Conservation (phyloP, 2,329 filamentous ascomycete genomes). For the Diaporthe longicolla region DNA sequence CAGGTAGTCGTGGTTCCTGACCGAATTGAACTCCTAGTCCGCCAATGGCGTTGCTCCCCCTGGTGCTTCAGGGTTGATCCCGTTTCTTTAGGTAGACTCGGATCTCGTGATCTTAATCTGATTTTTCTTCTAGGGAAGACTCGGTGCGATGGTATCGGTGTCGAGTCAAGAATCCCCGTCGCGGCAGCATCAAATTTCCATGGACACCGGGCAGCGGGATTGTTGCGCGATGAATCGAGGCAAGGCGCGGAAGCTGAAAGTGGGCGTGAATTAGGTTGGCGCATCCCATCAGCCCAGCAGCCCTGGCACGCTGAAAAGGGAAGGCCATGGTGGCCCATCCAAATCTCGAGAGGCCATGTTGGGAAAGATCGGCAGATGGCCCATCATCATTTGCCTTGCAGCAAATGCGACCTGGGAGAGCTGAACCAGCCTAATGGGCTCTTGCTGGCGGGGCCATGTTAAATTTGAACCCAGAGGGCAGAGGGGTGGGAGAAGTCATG, state of each 20-base stretch:
- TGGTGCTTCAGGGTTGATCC: slow-evolving; percentile 11
- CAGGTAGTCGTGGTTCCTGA: slow-evolving; percentile 19
- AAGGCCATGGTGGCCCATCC: slow-evolving; percentile 34
- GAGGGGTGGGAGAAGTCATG: slow-evolving; percentile 2
- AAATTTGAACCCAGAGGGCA: slow-evolving; percentile 6
- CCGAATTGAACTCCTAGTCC: background rate
- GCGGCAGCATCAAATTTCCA: slow-evolving; percentile 31
- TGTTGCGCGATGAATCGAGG: slow-evolving; percentile 16
- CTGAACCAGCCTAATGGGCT: slow-evolving; percentile 26
- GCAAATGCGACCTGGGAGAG: slow-evolving; percentile 10
- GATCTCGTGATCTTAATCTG: slow-evolving; percentile 24
- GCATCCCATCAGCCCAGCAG: slow-evolving; percentile 18
- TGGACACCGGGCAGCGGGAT: background rate
- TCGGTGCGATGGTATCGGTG: background rate
- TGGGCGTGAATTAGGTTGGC: background rate
- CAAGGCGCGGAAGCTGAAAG: slow-evolving; percentile 32
- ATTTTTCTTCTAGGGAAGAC: background rate
- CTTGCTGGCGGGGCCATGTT: slow-evolving; percentile 8
- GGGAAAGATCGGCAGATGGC: slow-evolving; percentile 35
- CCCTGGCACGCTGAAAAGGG: slow-evolving; percentile 26
- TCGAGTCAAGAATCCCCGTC: slow-evolving; percentile 12
- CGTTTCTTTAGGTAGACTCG: background rate
- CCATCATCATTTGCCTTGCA: slow-evolving; percentile 35
- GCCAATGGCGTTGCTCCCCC: slow-evolving; percentile 3
- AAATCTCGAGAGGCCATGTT: slow-evolving; percentile 34